Percentiles rank a stretch among this genome's conserved stretches.
phyloP scores from a whole-genome alignment of 371 early-diverging fungal species.

The Lichtheimia corymbifera region DNA sequence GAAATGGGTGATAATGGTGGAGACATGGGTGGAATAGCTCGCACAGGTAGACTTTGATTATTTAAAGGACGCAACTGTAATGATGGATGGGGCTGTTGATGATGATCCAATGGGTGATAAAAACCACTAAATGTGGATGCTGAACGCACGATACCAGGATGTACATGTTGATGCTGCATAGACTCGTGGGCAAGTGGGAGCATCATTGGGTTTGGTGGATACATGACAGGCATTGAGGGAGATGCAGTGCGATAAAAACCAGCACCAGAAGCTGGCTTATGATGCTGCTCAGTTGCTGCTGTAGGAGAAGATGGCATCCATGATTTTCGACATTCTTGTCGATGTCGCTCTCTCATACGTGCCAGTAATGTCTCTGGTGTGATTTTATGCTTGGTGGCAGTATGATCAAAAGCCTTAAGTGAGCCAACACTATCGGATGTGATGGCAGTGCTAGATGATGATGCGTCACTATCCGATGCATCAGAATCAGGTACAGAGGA shows the following conservation, averaged over 20 bases:
- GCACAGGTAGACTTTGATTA: no score
- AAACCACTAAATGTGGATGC: no score
- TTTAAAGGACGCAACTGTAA: no score
- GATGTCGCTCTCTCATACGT: constrained; percentile 27
- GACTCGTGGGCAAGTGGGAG: no score
- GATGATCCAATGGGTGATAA: no score
- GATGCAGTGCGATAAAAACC: not conserved
- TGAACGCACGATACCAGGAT: no score
- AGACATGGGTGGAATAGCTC: no score
- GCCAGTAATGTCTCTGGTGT: constrained; percentile 11
- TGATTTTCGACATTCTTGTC: constrained; percentile 24
- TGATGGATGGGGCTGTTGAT: no score
- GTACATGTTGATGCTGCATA: no score
- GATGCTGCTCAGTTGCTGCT: no score
- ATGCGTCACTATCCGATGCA: constrained; percentile 10
- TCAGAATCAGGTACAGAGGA: constrained; percentile 16
- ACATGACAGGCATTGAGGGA: constrained; percentile 1
- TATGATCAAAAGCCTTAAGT: not conserved
- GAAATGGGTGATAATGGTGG: no score
- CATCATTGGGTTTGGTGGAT: not conserved
- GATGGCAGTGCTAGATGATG: constrained; percentile 3
- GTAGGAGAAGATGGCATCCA: constrained; percentile 2
- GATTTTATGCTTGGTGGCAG: not conserved
- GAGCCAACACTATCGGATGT: not conserved
- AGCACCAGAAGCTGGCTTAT: not conserved